Evolutionary conservation across 192 early-diverging fungal species (phyloP), one percentile per base, ranked within the genome.

Genomic region (Coemansia sp.): DNA sequence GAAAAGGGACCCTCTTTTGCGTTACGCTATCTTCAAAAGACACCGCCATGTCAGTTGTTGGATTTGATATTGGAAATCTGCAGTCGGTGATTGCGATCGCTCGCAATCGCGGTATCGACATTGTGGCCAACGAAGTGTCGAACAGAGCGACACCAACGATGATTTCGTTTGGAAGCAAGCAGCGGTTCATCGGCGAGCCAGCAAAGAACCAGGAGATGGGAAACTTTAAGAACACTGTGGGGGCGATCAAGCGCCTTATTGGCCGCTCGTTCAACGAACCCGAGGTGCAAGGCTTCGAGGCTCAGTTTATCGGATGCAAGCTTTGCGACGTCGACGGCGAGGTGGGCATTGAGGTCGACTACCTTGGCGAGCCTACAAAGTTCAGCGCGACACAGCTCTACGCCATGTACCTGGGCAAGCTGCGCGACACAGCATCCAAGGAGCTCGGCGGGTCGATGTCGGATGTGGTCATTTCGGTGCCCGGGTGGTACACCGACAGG

Each of bases 71-170:
- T 79, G 97, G 97, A 71, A 97, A 92, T 81, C 87, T 98, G 71
- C 91, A 95, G 79, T 93, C 94, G 75, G 92, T 96, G 71, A 94
- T 98, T 69, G 95, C 97, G 61, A 94, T 98, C 44, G 97, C 95
- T 45, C 86, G 97, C 81, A 98, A 98, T 86, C 91, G 94, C 67
- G 97, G 97, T 79, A 97, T 98, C 82, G 97, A 98, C 76, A 93
- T 98, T 62, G 93, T 98, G 70, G 86, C 86, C 66, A 98, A 98
- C 80, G 97, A 98, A 86, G 94, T 94, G 46, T 96, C 95, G 43
- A 96, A 97, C 88, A 87, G 97, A 65, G 90, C 93, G 44, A 98
- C 97, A 18, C 97, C 92, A 87, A 92, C 94, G 18, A 86, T 97
- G 74, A 92, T 96, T 8, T 97, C 95, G 12, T 97, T 98, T 78